Evolutionary conservation across 768 basidiomycete species (phyloP).

Genomic region (Suillus hirtellus): DNA sequence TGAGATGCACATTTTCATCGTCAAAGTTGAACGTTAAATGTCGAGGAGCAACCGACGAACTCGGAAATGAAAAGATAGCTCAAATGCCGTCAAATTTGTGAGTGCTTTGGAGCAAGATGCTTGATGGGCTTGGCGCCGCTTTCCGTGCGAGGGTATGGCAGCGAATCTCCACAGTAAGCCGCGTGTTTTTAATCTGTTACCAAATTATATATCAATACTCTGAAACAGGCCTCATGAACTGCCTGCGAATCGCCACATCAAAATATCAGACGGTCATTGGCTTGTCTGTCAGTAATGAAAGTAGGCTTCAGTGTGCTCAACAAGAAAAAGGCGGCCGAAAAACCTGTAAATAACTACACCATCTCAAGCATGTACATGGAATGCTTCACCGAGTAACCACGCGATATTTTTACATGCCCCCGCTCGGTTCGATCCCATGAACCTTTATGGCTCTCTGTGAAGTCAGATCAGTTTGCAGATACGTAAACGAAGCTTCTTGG

Average conservation of each 20-base stretch:
- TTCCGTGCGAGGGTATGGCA: constrained; percentile 2
- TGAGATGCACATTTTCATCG: neutral
- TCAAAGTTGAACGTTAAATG: neutral
- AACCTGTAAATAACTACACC: constrained; percentile 32
- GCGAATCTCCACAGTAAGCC: neutral
- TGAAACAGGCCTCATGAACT: neutral
- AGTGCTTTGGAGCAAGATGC: neutral
- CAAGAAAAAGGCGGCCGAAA: constrained; percentile 7
- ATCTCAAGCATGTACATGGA: constrained; percentile 37
- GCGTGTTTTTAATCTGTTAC: constrained; percentile 22
- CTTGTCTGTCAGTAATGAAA: neutral
- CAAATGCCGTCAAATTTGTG: constrained; percentile 14
- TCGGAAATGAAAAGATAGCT: constrained; percentile 7
- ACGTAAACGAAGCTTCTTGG: neutral
- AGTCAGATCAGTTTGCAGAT: constrained; percentile 1
- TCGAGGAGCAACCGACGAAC: constrained; percentile 4
- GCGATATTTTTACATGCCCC: constrained; percentile 13
- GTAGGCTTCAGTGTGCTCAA: constrained; percentile 16
- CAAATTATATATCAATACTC: constrained; percentile 12
- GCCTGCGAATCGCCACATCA: neutral
- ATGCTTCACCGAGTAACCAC: constrained; percentile 32
- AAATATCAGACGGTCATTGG: neutral
- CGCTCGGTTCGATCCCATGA: constrained; percentile 44
- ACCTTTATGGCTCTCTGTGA: constrained; percentile 28
- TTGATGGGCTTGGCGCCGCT: neutral